Evolutionary conservation across 2,329 filamentous ascomycete genomes (phyloP), one percentile per base, ranked within the genome.

Genomic region (Knoxdaviesia proteae): DNA sequence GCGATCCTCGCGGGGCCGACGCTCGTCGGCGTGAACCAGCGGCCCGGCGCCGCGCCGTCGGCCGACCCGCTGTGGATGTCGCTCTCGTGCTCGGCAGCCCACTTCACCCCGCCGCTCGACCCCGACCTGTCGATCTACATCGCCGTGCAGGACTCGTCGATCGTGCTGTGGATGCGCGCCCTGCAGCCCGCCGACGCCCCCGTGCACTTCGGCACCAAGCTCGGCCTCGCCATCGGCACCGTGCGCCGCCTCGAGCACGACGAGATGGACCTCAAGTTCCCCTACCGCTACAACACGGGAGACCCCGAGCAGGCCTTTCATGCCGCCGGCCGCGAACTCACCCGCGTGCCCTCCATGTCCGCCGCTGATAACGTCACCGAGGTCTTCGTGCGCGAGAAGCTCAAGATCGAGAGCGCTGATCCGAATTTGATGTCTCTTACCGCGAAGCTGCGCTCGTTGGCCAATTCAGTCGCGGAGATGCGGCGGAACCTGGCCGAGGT

Each of bases 311-410:
- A 20, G 20, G 20, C 20, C 20, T 20, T 20, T 20, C 20, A 20
- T 20, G 20, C 41, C 34, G 46, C 47, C 42, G 44, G 42, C 8
- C 41, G 44, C 34, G 45, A 43, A 36, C 10, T 39, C 7, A 9
- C 33, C 10, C 32, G 41, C 7, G 6, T 39, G 32, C 46, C 52
- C 8, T 40, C 47, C 7, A 44, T 47, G 3, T 44, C 49, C 6
- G 46, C 47, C 20, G 49, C 48, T 33, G 49, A 50, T 10, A 52
- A 53, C 34, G 47, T 57, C 33, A 56, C 59, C 3, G 76, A 90
- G 47, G 86, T 94, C 3, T 79, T 75, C 48, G 88, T 96, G 39
- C 76, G 79, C 50, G 88, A 94, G 57, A 94, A 94, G 62, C 73
- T 94, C 5, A 70, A 81, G 36, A 79, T 94, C 2, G 87, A 94